phyloP scores from a whole-genome alignment of 2,329 filamentous ascomycete genomes.

The Paecilomyces niveus region DNA sequence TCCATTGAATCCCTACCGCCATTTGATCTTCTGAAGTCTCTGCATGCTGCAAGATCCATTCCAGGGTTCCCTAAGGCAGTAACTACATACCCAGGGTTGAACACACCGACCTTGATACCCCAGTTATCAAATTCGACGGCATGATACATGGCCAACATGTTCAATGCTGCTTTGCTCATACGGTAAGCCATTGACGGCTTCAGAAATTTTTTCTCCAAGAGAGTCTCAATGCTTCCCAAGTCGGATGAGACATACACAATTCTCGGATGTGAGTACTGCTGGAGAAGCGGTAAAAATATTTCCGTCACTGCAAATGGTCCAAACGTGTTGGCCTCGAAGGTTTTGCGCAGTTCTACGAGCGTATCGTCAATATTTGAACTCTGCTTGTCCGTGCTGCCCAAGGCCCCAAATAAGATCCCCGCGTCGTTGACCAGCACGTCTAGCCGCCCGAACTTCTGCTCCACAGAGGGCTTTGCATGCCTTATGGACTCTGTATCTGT shows the following conservation, averaged over 20 bases:
- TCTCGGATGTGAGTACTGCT: not conserved
- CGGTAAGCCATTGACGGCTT: slow-evolving; percentile 1
- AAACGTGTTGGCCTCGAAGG: slow-evolving; percentile 4
- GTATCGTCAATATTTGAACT: not conserved
- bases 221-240: not conserved
- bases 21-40: not conserved
- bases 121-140: not conserved
- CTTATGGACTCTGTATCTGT: slow-evolving; percentile 3
- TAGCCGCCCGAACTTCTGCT: slow-evolving; percentile 15
- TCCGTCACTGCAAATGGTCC: slow-evolving; percentile 1
- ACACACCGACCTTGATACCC: slow-evolving; percentile 4
- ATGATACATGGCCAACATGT: slow-evolving; percentile 4
- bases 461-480: not conserved
- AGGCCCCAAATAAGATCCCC: slow-evolving; percentile 11
- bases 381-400: not conserved
- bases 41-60: not conserved
- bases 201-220: not conserved
- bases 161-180: slow-evolving; percentile 4
- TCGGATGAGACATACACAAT: not conserved
- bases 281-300: slow-evolving; percentile 2
- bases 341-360: not conserved
- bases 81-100: slow-evolving; percentile 4
- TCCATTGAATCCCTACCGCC: slow-evolving; percentile 1
- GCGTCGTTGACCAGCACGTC: slow-evolving; percentile 43
- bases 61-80: slow-evolving; percentile 1